Base-by-base conservation (phyloP, 2,329 filamentous ascomycete genomes). In the Nemania bipapillata region DNA sequence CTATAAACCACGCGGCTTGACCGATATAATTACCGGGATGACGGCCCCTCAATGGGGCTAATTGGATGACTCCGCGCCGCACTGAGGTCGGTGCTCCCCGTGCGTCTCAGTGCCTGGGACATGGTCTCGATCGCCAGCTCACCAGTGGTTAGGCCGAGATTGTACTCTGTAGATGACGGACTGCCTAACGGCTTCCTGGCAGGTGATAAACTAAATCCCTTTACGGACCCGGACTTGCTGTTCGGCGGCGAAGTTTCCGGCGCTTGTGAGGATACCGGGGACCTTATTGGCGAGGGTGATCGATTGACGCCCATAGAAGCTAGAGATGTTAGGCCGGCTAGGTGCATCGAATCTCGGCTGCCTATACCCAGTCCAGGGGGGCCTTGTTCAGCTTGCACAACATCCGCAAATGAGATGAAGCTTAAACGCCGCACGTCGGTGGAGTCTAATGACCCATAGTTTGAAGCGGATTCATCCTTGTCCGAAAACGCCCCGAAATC, bases 341-440 rank as follows among this genome's bases (percentile, higher is more conserved):
- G 81, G 77, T 93, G 90, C 65, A 92, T 85, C 63, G 90, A 91
- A 68, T 95, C 92, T 72, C 90, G 85, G 73, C 86, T 90, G 54
- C 87, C 85, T 42, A 81, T 78, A 61, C 78, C 79, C 45, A 79
- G 81, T 20, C 84, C 82, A 37, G 84, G 83, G 66, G 89, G 87
- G 32, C 88, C 88, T 75, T 95, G 92, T 79, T 96, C 92, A 37
- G 91, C 87, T 78, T 97, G 93, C 47, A 98, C 93, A 9, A 98
- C 93, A 76, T 98, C 95, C 69, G 95, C 94, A 80, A 98, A 98
- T 7, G 94, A 97, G 78, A 98, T 97, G 82, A 98, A 98, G 79
- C 92, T 96, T 70, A 98, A 82, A 24, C 95, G 89, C 53, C 93
- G 90, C 20, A 96, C 88, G 75, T 97, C 94, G 54, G 88, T 86